A percentile compares a stretch with the other conserved stretches of the same genome.
These are phyloP conservation scores for Pseudogymnoascus sp. DNA, from an alignment of 2,329 filamentous ascomycete species.

Conservation along the genomic window DNA sequence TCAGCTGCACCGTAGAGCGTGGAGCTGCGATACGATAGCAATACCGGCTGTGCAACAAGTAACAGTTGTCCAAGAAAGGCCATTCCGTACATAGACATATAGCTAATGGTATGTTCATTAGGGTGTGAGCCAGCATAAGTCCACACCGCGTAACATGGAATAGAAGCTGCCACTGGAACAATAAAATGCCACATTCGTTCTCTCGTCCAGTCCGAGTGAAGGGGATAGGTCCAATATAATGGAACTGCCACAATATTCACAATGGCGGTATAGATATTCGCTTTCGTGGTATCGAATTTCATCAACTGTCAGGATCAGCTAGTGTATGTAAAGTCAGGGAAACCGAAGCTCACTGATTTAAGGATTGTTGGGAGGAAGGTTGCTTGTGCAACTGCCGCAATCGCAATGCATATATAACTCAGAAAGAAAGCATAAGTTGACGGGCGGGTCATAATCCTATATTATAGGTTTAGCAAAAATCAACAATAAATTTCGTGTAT, in stretches of 20 bases:
- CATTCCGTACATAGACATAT: conserved; percentile 17
- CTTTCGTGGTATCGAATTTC: conserved; percentile 18
- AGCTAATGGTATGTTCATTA: not conserved
- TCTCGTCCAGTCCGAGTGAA: conserved; percentile 8
- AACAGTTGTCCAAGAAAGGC: conserved; percentile 22
- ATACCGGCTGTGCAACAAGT: conserved; percentile 13
- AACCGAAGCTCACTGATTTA: not conserved
- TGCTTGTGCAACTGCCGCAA: conserved; percentile 21
- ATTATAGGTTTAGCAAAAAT: not conserved
- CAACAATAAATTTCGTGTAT: not conserved
- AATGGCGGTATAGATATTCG: conserved; percentile 22
- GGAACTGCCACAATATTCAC: conserved; percentile 20
- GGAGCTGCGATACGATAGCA: conserved; percentile 9
- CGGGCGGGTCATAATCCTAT: conserved; percentile 19
- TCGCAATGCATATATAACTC: conserved; percentile 19
- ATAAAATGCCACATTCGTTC: conserved; percentile 11
- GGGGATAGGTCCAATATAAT: conserved; percentile 4
- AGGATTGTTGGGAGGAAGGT: conserved; percentile 23
- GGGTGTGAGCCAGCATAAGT: conserved; percentile 10
- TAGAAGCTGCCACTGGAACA: not conserved
- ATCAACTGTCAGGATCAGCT: conserved; percentile 14
- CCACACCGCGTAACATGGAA: conserved; percentile 10
- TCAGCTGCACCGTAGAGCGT: conserved; percentile 7
- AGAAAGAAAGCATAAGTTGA: conserved; percentile 23
- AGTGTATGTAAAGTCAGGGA: not conserved